phyloP scores from a whole-genome alignment of 495 filamentous ascomycete species.

The Thermothielavioides terrestris region DNA sequence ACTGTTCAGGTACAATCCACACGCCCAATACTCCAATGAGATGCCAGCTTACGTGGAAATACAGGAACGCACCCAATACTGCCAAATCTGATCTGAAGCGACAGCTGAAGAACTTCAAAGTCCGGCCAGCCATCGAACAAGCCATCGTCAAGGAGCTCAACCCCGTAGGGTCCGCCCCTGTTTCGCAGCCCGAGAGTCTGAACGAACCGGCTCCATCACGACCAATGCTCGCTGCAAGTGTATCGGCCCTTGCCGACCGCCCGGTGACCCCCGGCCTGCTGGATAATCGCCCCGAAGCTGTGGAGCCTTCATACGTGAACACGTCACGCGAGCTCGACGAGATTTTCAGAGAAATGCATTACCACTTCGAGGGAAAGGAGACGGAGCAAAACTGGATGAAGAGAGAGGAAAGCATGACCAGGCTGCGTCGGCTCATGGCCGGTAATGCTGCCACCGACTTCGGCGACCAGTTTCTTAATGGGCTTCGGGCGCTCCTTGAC shows the following conservation, averaged over 20 bases:
- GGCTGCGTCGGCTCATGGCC: conserved; percentile 64
- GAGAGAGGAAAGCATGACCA: conserved; percentile 68
- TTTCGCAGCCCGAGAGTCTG: conserved; percentile 32
- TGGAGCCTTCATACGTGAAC: conserved; percentile 74
- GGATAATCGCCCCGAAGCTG: conserved; percentile 52
- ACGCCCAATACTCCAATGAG: not conserved
- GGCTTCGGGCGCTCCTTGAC: conserved; percentile 68
- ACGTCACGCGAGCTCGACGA: conserved; percentile 80
- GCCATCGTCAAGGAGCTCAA: conserved; percentile 68
- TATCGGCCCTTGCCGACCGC: conserved; percentile 41
- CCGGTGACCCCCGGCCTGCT: conserved; percentile 41
- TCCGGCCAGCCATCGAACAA: conserved; percentile 73
- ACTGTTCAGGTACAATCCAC: conserved; percentile 59
- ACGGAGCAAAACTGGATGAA: conserved; percentile 83
- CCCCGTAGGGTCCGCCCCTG: conserved; percentile 43
- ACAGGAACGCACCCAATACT: conserved; percentile 63
- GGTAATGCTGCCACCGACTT: conserved; percentile 82
- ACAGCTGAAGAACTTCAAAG: conserved; percentile 67
- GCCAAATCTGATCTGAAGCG: conserved; percentile 84
- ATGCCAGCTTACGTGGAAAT: conserved; percentile 9
- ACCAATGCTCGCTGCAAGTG: conserved; percentile 40
- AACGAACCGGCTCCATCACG: conserved; percentile 32
- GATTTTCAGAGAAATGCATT: conserved; percentile 67
- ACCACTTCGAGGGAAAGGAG: conserved; percentile 80
- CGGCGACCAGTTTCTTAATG: conserved; percentile 54